A percentile compares a stretch with the other conserved stretches of the same genome.
Conservation (phyloP, 2,329 filamentous ascomycete species). For the Tricladium varicosporioides region DNA sequence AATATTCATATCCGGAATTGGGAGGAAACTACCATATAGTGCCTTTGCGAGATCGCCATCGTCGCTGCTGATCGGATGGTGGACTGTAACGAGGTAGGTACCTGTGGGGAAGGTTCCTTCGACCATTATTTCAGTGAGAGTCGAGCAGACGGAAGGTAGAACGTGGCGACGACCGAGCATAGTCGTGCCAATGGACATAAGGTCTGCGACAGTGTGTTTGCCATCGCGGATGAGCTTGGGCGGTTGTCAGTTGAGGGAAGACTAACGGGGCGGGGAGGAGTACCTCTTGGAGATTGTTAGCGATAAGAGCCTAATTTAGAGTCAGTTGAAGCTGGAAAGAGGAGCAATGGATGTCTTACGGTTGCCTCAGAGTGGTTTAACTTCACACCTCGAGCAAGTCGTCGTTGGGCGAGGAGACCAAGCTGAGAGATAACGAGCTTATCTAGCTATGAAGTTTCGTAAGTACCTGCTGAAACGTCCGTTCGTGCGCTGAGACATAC, state of each 20-base stretch:
- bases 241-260: conserved; percentile 14
- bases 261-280: conserved; percentile 10
- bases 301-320: conserved; percentile 67
- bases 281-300: conserved; percentile 85
- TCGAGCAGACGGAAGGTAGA: conserved; percentile 74
- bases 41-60: conserved; percentile 85
- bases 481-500: conserved; percentile 33
- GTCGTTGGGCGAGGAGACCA: conserved; percentile 80
- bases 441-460: conserved; percentile 64
- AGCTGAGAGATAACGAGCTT: conserved; percentile 93
- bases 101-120: conserved; percentile 91
- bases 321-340: conserved; percentile 12
- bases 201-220: conserved; percentile 83
- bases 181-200: conserved; percentile 87
- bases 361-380: conserved; percentile 89
- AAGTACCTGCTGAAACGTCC: neutral
- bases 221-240: conserved; percentile 87
- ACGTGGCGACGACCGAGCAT: conserved; percentile 95
- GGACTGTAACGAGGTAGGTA: conserved; percentile 92
- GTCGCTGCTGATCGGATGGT: conserved; percentile 81
- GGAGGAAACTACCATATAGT: conserved; percentile 87
- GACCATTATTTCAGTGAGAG: conserved; percentile 82
- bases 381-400: conserved; percentile 82
- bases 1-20: conserved; percentile 64
- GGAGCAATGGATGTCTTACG: conserved; percentile 46